Evolutionary conservation across 345 rosid genomes (phyloP), one percentile per base, ranked within the genome.

Genomic region (Erodium maritimum): DNA sequence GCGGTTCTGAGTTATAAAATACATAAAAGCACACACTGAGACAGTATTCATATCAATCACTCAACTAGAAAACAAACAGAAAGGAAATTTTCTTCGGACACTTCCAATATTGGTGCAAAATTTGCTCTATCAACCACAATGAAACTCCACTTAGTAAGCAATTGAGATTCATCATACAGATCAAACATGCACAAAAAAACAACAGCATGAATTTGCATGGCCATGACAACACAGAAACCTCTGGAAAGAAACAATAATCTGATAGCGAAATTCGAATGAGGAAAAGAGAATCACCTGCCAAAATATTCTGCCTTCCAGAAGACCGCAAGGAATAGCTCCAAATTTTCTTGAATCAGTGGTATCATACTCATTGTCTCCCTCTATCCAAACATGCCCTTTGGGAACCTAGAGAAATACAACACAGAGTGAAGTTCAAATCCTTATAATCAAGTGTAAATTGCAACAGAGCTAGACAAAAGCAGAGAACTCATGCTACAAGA

Each of bases 301-400:
- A 59, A 80, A 64, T 1, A 77, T 68, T 75, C 65, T 81, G 64
- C 81, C 90, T 63, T 79, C 72, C 57, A 87, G 62, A 77, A 87
- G 97, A 19, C 81, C 87, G 53, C 74, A 84, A 45, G 97, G 87
- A 67, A 90, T 65, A 5, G 95, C 75, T 45, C 97, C 97, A 67
- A 79, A 90, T 13, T 24, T 19, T 68, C 97, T 81, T 3, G 95
- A 90, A 77, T 87, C 97, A 33, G 55, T 64, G 0, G 95, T 78
- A 55, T 71, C 65, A 54, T 78, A 70, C 55, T 56, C 69, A 72
- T 83, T 69, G 73, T 87, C 97, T 54, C 97, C 97, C 63, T 80
- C 75, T 5, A 84, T 66, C 80, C 90, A 86, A 29, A 87, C 62
- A 65, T 80, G 87, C 55, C 95, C 95, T 72, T 61, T 68, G 1